Percentiles rank a stretch among this genome's conserved stretches.
phyloP scores from a whole-genome alignment of 306 rosid species.

The Acacia acuminata region DNA sequence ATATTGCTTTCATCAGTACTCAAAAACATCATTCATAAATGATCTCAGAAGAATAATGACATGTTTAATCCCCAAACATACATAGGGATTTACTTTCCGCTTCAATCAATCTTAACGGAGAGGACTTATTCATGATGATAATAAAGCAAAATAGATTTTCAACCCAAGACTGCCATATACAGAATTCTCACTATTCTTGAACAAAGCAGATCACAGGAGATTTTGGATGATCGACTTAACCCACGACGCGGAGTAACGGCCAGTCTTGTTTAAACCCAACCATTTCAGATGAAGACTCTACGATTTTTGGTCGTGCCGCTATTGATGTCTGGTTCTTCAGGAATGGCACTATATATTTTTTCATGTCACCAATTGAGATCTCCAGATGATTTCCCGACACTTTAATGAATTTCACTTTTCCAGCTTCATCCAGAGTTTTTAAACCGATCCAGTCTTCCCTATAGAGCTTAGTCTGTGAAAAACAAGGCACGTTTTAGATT shows the following conservation, averaged over 20 bases:
- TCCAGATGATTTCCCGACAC: constrained; percentile 44
- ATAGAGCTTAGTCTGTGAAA: constrained; percentile 48
- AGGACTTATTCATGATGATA: too few relatives aligned
- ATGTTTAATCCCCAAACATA: too few relatives aligned
- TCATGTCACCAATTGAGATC: constrained; percentile 36
- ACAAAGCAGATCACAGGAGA: too few relatives aligned
- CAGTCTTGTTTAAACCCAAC: constrained; percentile 20
- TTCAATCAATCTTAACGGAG: too few relatives aligned
- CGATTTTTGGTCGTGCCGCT: constrained; percentile 18
- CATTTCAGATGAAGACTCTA: constrained; percentile 15
- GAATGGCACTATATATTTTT: constrained; percentile 38
- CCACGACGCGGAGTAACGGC: neutral
- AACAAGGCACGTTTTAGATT: too few relatives aligned
- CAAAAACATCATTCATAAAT: too few relatives aligned
- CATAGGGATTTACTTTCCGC: too few relatives aligned
- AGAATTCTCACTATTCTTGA: too few relatives aligned
- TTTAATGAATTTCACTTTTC: constrained; percentile 50
- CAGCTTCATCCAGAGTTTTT: constrained; percentile 48
- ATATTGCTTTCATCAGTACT: too few relatives aligned
- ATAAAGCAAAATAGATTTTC: too few relatives aligned
- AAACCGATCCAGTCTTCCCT: constrained; percentile 54
- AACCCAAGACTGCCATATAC: too few relatives aligned
- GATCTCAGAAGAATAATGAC: too few relatives aligned
- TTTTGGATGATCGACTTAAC: neutral
- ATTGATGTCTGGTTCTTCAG: constrained; percentile 40